These are phyloP conservation scores for Handroanthus guayacan DNA, from an alignment of 257 asterid genomes.

Conservation along the genomic window DNA sequence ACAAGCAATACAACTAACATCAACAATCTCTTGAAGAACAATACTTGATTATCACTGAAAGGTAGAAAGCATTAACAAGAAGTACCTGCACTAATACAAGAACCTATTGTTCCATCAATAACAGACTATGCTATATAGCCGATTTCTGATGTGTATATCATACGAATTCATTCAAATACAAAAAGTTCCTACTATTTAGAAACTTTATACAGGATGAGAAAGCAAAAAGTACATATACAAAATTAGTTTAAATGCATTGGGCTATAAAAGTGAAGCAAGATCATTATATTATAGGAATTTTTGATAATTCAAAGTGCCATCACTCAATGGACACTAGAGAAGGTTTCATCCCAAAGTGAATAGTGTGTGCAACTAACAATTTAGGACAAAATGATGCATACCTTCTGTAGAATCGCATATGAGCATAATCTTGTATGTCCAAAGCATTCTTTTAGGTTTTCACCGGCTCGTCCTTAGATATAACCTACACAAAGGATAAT, in stretches of 20 bases:
- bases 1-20: neutral
- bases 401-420: constrained; percentile 69
- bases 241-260: neutral
- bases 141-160: neutral
- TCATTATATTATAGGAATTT: neutral
- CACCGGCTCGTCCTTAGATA: constrained; percentile 90
- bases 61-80: constrained; percentile 4
- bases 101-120: neutral
- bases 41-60: neutral
- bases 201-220: neutral
- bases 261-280: neutral
- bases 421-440: constrained; percentile 80
- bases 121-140: neutral
- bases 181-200: neutral
- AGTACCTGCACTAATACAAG: neutral
- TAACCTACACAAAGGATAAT: constrained; percentile 62
- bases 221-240: neutral
- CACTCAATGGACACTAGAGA: constrained; percentile 14
- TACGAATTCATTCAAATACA: neutral
- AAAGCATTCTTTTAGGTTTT: constrained; percentile 82
- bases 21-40: neutral
- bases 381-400: constrained; percentile 32
- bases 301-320: neutral
- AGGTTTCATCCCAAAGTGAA: constrained; percentile 2
- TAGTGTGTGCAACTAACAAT: neutral